A percentile compares a stretch with the other conserved stretches of the same genome.
Conservation (phyloP, 2,329 filamentous ascomycete species). For the Simplicillium aogashimaense region DNA sequence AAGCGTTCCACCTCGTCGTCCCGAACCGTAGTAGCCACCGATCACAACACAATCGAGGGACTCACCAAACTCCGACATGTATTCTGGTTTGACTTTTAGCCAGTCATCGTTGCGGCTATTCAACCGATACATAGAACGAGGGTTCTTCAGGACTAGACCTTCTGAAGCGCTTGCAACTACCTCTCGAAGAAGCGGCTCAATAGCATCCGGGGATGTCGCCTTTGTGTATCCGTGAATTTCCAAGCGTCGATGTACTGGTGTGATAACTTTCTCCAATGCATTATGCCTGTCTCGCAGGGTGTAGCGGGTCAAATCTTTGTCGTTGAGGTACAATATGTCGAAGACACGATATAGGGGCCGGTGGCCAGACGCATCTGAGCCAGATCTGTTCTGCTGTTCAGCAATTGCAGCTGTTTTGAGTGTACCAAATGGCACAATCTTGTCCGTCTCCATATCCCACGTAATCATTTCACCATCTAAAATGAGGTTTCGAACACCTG, state of each 20-base stretch:
- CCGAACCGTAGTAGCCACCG: slow-evolving; percentile 87
- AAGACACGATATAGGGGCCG: slow-evolving; percentile 80
- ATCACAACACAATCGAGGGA: slow-evolving; percentile 83
- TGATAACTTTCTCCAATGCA: slow-evolving; percentile 64
- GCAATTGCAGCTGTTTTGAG: slow-evolving; percentile 82
- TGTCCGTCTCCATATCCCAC: slow-evolving; percentile 81
- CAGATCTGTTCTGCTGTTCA: slow-evolving; percentile 56
- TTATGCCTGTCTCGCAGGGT: slow-evolving; percentile 70
- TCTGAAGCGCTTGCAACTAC: slow-evolving; percentile 84
- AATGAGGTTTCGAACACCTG: slow-evolving; percentile 75
- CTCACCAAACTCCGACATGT: slow-evolving; percentile 94
- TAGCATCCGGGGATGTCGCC: slow-evolving; percentile 57
- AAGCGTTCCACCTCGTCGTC: slow-evolving; percentile 69
- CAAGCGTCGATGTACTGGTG: slow-evolving; percentile 61
- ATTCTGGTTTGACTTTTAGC: slow-evolving; percentile 98
- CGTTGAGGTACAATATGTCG: slow-evolving; percentile 85
- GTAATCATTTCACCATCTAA: slow-evolving; percentile 98
- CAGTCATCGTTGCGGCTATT: slow-evolving; percentile 92
- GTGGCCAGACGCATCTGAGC: slow-evolving; percentile 34
- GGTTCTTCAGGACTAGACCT: slow-evolving; percentile 89
- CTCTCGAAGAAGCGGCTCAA: slow-evolving; percentile 70
- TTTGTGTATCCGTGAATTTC: slow-evolving; percentile 69
- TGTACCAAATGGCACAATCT: slow-evolving; percentile 81
- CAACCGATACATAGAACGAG: slow-evolving; percentile 72
- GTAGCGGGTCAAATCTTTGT: slow-evolving; percentile 67